Percentiles rank a stretch among this genome's conserved stretches.
phyloP scores from a whole-genome alignment of 202 grass and related monocot genomes.

The Digitaria exilis region DNA sequence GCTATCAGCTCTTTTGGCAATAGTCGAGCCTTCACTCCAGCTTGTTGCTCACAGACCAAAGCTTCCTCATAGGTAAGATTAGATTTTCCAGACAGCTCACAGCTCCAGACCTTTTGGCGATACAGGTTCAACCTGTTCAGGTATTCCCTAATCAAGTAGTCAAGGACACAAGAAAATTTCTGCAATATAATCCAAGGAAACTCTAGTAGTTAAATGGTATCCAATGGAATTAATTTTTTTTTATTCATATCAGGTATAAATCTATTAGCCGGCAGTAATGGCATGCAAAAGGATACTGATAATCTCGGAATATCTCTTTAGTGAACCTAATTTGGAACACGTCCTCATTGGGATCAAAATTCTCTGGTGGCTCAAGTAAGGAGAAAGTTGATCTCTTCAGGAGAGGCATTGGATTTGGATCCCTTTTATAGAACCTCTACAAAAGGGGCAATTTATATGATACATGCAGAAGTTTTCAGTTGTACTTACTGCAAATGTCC shows the following conservation, averaged over 20 bases:
- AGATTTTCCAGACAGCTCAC: constrained; percentile 80
- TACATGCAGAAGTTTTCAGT: constrained; percentile 26
- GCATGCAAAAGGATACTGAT: constrained; percentile 79
- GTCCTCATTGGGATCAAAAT: constrained; percentile 67
- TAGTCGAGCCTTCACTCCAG: constrained; percentile 78
- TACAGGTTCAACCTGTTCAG: constrained; percentile 85
- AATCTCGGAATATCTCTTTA: constrained; percentile 84
- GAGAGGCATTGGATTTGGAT: constrained; percentile 75
- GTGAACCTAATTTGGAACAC: constrained; percentile 85
- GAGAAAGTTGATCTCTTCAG: constrained; percentile 69
- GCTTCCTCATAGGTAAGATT: constrained; percentile 95
- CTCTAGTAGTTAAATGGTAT: not conserved
- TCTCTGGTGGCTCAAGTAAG: constrained; percentile 60
- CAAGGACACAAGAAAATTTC: constrained; percentile 52
- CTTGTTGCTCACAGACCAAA: constrained; percentile 72
- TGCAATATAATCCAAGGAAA: constrained; percentile 25
- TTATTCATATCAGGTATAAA: constrained; percentile 27
- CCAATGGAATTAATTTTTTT: constrained; percentile 10
- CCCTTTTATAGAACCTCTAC: constrained; percentile 24
- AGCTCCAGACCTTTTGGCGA: constrained; percentile 71
- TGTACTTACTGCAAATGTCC: constrained; percentile 17
- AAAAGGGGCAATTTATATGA: not conserved
- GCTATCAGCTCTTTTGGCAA: constrained; percentile 66
- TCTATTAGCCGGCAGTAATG: constrained; percentile 23
- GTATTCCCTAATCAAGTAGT: constrained; percentile 72